These are phyloP conservation scores for Aurantiochytrium sp. DNA, from an alignment of 108 stramenopile genomes.

Conservation along the genomic window DNA sequence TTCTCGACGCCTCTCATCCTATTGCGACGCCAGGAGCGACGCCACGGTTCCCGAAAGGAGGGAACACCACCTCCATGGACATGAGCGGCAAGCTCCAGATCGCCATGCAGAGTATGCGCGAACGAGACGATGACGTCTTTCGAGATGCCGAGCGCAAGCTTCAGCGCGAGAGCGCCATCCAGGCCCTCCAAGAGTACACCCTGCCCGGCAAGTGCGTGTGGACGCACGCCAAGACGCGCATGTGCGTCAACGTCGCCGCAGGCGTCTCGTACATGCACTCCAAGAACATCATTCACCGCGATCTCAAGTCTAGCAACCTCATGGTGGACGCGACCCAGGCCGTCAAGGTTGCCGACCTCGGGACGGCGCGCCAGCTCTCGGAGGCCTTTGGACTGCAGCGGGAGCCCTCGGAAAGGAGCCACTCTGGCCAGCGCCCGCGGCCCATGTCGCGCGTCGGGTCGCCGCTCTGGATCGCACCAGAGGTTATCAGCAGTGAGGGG, in stretches of 20 bases:
- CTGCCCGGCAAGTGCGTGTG: not conserved
- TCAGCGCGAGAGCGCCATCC: not conserved
- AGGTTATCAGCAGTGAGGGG: slow-evolving; percentile 13
- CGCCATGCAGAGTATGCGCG: not conserved
- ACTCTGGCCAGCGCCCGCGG: not conserved
- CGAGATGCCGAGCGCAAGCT: not conserved
- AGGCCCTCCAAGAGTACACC: not conserved
- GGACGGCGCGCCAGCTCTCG: slow-evolving; percentile 78
- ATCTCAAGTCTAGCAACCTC: slow-evolving; percentile 91
- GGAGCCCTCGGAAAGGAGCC: not conserved
- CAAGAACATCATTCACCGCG: slow-evolving; percentile 90
- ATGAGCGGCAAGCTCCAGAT: too few species aligned
- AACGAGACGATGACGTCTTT: not conserved
- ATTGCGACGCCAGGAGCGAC: not conserved
- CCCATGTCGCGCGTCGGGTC: slow-evolving; percentile 14
- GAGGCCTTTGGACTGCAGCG: not conserved
- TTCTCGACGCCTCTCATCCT: not conserved
- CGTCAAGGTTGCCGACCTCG: slow-evolving; percentile 96
- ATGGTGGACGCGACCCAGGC: slow-evolving; percentile 96
- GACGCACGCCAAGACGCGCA: slow-evolving; percentile 26
- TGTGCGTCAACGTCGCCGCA: slow-evolving; percentile 22
- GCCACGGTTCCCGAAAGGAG: not conserved
- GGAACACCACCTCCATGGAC: not conserved
- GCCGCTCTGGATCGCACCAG: slow-evolving; percentile 15
- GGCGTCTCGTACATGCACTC: slow-evolving; percentile 81